phyloP scores from a whole-genome alignment of 2,329 filamentous ascomycete species.

The Alternaria arbusti region DNA sequence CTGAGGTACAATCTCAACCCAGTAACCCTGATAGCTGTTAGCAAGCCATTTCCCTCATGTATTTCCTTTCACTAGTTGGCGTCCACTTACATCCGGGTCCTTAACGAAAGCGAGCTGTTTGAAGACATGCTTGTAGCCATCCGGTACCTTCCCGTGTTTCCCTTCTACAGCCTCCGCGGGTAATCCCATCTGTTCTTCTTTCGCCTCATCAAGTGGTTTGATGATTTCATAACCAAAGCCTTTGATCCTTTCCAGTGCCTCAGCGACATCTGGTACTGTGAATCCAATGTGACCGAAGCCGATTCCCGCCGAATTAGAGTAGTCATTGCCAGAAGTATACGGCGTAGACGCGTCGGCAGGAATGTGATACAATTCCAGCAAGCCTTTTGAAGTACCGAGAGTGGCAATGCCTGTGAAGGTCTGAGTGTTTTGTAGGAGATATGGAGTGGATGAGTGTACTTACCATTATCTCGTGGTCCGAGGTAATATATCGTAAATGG shows the following conservation, averaged over 20 bases:
- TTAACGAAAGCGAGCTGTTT: constrained; percentile 42
- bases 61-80: neutral
- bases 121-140: constrained; percentile 39
- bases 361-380: constrained; percentile 44
- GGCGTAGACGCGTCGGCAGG: constrained; percentile 25
- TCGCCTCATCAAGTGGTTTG: constrained; percentile 36
- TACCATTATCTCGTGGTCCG: constrained; percentile 35
- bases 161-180: constrained; percentile 25
- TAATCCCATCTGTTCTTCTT: constrained; percentile 32
- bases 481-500: constrained; percentile 47
- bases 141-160: constrained; percentile 21
- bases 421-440: neutral
- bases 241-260: constrained; percentile 27
- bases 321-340: constrained; percentile 40
- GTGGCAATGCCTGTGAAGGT: constrained; percentile 18
- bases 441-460: neutral
- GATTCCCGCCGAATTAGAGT: constrained; percentile 16
- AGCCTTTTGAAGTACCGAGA: constrained; percentile 32
- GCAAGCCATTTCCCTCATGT: neutral
- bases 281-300: constrained; percentile 48
- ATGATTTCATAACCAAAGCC: constrained; percentile 33
- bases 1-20: constrained; percentile 39
- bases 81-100: constrained; percentile 43
- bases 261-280: constrained; percentile 40
- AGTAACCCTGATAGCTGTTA: constrained; percentile 34